These are phyloP conservation scores for Phaeosphaeriaceae sp. DNA, from an alignment of 2,329 filamentous ascomycete species.

Conservation along the genomic window DNA sequence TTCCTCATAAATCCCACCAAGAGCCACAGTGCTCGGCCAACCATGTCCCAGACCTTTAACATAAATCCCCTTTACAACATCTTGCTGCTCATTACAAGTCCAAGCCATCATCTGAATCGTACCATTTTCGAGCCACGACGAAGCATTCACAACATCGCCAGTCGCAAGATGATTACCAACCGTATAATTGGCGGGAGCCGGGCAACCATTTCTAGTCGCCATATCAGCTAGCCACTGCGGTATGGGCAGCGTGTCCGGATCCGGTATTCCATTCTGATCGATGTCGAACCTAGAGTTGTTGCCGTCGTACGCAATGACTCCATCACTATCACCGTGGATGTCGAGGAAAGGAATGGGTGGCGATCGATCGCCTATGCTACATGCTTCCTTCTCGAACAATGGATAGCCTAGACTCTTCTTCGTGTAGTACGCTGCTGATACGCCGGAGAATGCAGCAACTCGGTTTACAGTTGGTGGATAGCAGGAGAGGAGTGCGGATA, in stretches of 20 bases:
- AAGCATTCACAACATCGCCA: too few species aligned
- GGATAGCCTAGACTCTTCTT: constrained; percentile 20
- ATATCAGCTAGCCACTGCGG: constrained; percentile 18
- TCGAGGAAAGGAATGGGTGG: constrained; percentile 23
- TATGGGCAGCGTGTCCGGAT: constrained; percentile 22
- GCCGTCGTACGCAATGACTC: constrained; percentile 31
- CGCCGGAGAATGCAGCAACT: constrained; percentile 57
- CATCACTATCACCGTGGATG: constrained; percentile 28
- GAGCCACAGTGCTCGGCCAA: constrained; percentile 21
- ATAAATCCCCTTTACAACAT: constrained; percentile 19
- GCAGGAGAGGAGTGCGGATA: constrained; percentile 56
- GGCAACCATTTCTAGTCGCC: constrained; percentile 16
- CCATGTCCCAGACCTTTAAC: constrained; percentile 32
- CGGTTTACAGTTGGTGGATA: constrained; percentile 44
- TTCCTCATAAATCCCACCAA: constrained; percentile 27
- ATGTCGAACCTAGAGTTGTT: constrained; percentile 5
- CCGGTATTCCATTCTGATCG: not conserved
- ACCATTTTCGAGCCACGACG: constrained; percentile 11
- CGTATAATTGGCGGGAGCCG: not conserved
- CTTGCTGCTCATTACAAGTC: constrained; percentile 20
- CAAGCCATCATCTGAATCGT: constrained; percentile 19
- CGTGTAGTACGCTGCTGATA: constrained; percentile 54
- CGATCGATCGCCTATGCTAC: constrained; percentile 5
- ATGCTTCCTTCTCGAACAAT: constrained; percentile 22
- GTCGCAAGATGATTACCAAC: too few species aligned